phyloP scores from a whole-genome alignment of 805 yeast genomes.

The Candida adriatica region DNA sequence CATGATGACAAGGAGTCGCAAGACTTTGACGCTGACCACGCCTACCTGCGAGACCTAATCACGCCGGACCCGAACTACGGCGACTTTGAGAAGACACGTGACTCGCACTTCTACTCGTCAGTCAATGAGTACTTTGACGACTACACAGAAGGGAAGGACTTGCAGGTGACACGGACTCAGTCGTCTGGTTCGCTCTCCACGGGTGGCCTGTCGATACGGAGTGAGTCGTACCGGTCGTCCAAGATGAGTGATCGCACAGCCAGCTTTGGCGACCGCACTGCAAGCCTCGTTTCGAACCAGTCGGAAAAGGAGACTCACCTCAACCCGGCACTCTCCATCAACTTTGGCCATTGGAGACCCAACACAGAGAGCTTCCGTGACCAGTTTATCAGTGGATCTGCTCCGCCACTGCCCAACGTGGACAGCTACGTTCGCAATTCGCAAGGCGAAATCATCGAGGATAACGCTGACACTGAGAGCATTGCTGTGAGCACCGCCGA shows the following conservation, averaged over 20 bases:
- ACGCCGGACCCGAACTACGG: too few relatives aligned
- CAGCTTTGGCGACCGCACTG: slow-evolving; percentile 19
- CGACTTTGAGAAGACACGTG: slow-evolving; percentile 6
- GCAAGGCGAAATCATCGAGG: slow-evolving; percentile 22
- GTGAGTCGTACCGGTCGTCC: slow-evolving; percentile 22
- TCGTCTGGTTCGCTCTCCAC: slow-evolving; percentile 27
- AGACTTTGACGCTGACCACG: too few relatives aligned
- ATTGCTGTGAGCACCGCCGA: neutral
- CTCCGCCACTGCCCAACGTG: slow-evolving; percentile 25
- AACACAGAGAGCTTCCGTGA: slow-evolving; percentile 45
- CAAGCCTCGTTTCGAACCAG: slow-evolving; percentile 18
- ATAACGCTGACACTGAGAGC: slow-evolving; percentile 5
- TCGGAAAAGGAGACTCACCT: slow-evolving; percentile 10
- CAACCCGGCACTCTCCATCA: slow-evolving; percentile 28
- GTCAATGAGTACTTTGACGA: slow-evolving; percentile 23
- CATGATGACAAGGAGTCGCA: too few relatives aligned
- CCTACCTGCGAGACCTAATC: too few relatives aligned
- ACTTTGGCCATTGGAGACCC: slow-evolving; percentile 54
- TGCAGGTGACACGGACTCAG: slow-evolving; percentile 7
- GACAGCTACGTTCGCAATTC: slow-evolving; percentile 23
- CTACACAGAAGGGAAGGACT: slow-evolving; percentile 11
- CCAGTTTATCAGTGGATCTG: slow-evolving; percentile 35
- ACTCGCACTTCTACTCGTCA: slow-evolving; percentile 20
- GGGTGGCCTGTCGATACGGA: slow-evolving; percentile 24
- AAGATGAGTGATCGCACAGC: slow-evolving; percentile 20